phyloP scores from a whole-genome alignment of 2,329 filamentous ascomycete genomes.

The Exophiala alcalophila region DNA sequence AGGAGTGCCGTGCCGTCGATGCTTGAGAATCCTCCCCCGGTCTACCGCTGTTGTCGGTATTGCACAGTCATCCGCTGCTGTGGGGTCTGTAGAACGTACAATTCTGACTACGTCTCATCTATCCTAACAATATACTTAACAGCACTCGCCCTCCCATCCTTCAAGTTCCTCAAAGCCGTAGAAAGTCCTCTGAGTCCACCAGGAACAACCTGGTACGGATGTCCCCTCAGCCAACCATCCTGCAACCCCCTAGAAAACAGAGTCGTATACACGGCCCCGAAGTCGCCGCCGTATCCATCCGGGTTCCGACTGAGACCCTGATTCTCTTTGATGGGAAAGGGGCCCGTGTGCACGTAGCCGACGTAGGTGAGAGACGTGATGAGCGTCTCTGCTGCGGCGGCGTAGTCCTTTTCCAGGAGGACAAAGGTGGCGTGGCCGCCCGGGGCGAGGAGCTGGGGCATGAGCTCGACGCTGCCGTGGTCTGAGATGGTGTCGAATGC shows the following conservation, averaged over 20 bases:
- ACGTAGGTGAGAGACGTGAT: slow-evolving; percentile 10
- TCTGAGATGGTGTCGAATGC: slow-evolving; percentile 59
- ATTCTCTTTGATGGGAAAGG: not conserved
- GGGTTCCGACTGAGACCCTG: slow-evolving; percentile 12
- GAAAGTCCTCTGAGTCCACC: slow-evolving; percentile 56
- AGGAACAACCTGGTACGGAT: slow-evolving; percentile 50
- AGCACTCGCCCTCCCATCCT: slow-evolving; percentile 59
- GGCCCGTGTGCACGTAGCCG: slow-evolving; percentile 3
- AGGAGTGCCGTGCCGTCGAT: too few relatives aligned
- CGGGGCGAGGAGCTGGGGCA: slow-evolving; percentile 44
- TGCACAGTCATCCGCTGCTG: too few relatives aligned
- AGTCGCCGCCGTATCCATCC: slow-evolving; percentile 37
- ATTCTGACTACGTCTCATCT: slow-evolving; percentile 4
- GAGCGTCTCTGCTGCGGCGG: not conserved
- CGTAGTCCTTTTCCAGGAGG: slow-evolving; percentile 7
- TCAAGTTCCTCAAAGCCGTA: slow-evolving; percentile 53
- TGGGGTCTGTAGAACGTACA: too few relatives aligned
- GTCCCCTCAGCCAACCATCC: slow-evolving; percentile 49
- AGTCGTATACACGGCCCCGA: slow-evolving; percentile 45
- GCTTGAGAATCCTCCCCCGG: too few relatives aligned
- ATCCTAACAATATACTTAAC: slow-evolving; percentile 60
- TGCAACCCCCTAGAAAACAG: slow-evolving; percentile 46
- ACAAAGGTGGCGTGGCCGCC: slow-evolving; percentile 29
- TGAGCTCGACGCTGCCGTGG: slow-evolving; percentile 46
- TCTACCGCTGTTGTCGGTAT: too few relatives aligned